Conservation (phyloP, 2,329 filamentous ascomycete species). For the Pseudocercospora crystallina region DNA sequence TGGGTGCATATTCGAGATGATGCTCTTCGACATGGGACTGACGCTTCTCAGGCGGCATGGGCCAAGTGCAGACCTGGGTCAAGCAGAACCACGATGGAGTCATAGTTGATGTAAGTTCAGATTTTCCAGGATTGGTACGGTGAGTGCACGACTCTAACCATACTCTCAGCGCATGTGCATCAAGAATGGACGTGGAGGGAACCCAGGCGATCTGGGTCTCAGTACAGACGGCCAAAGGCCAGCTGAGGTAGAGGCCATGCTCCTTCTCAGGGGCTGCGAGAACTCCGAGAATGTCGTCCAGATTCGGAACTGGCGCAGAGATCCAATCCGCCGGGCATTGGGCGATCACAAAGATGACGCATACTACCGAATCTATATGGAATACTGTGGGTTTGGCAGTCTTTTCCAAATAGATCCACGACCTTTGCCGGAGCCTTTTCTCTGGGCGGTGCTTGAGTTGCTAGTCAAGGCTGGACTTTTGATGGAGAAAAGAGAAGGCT, state of each 20-base stretch:
- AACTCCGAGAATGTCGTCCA: neutral
- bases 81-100: neutral
- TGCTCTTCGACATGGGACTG: too few species aligned
- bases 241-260: constrained; percentile 1
- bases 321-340: too few species aligned
- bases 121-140: too few species aligned
- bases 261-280: too few species aligned
- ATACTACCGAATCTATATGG: too few species aligned
- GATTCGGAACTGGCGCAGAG: neutral
- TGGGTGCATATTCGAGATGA: too few species aligned
- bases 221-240: too few species aligned
- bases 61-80: neutral
- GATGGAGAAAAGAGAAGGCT: too few species aligned
- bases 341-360: too few species aligned
- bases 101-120: too few species aligned
- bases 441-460: constrained; percentile 1
- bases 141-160: too few species aligned
- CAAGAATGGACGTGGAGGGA: neutral
- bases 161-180: neutral
- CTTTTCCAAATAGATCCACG: neutral
- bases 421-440: neutral
- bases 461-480: neutral
- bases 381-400: constrained; percentile 5
- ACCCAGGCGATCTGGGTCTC: too few species aligned
- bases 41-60: neutral